Conservation (phyloP, 2,329 filamentous ascomycete genomes). For the Colletotrichum magnum region DNA sequence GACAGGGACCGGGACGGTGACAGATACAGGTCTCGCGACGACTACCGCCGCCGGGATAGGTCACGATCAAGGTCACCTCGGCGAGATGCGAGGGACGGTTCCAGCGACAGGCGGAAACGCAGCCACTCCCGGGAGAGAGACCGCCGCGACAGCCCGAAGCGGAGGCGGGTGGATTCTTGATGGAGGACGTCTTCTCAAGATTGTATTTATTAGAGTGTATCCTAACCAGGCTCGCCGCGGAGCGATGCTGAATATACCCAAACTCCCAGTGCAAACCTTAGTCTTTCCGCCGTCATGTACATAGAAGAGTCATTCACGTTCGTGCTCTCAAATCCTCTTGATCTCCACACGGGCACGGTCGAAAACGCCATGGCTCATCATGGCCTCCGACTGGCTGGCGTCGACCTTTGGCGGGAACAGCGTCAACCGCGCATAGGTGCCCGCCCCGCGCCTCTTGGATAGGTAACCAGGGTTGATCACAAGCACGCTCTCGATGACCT, state of each 20-base stretch:
- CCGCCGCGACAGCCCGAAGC: constrained; percentile 71
- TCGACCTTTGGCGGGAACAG: constrained; percentile 76
- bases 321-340: constrained; percentile 72
- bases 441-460: constrained; percentile 86
- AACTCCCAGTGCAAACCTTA: constrained; percentile 28
- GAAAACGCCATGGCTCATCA: constrained; percentile 82
- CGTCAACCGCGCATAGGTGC: constrained; percentile 87
- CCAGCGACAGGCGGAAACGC: constrained; percentile 67
- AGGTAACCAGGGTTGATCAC: constrained; percentile 91
- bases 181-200: constrained; percentile 35
- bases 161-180: constrained; percentile 65
- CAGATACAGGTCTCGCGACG: constrained; percentile 50
- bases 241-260: constrained; percentile 43
- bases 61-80: constrained; percentile 70
- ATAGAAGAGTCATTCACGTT: constrained; percentile 11
- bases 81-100: constrained; percentile 57
- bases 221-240: constrained; percentile 18
- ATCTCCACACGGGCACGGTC: constrained; percentile 90
- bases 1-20: constrained; percentile 49
- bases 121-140: constrained; percentile 69
- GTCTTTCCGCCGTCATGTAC: constrained; percentile 13
- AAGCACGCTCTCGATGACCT: constrained; percentile 93
- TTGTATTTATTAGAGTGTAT: constrained; percentile 36
- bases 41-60: constrained; percentile 50
- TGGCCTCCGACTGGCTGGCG: constrained; percentile 67